Conservation (phyloP, 1,284 basidiomycete species). For the Ceratobasidium sp. region DNA sequence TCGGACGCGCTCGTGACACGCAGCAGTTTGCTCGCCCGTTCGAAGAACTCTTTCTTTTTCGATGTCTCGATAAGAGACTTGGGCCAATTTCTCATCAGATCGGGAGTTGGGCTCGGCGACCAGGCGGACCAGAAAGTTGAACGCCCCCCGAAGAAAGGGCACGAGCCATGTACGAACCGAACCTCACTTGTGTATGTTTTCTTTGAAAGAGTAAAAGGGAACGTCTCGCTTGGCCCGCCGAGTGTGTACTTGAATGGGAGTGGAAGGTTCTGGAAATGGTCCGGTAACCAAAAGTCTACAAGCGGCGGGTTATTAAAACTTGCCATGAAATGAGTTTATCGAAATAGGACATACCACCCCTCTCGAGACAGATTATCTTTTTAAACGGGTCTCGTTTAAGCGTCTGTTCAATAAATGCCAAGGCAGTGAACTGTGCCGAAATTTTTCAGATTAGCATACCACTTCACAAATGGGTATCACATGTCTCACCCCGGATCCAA, state of each 20-base stretch:
- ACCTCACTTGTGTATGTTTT: constrained; percentile 45
- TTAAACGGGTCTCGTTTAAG: constrained; percentile 49
- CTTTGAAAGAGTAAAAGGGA: constrained; percentile 46
- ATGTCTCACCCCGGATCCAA: constrained; percentile 28
- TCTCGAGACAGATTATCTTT: constrained; percentile 50
- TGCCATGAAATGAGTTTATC: neutral
- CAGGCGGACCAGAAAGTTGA: constrained; percentile 50
- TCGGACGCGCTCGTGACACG: constrained; percentile 24
- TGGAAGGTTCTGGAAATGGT: constrained; percentile 48
- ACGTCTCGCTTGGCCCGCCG: constrained; percentile 47
- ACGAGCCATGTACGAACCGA: constrained; percentile 47
- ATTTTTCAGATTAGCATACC: neutral
- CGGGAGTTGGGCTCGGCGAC: constrained; percentile 44
- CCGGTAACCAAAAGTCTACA: constrained; percentile 48
- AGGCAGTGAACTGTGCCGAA: constrained; percentile 47
- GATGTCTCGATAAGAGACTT: constrained; percentile 28
- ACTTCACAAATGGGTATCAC: neutral
- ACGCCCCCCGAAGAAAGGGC: constrained; percentile 50
- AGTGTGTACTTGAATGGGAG: constrained; percentile 46
- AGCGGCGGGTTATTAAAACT: neutral
- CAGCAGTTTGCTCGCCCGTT: constrained; percentile 7
- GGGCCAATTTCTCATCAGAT: constrained; percentile 46
- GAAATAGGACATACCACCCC: constrained; percentile 47
- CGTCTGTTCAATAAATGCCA: constrained; percentile 51
- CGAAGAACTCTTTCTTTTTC: constrained; percentile 40